These are phyloP conservation scores for Aureobasidium zeae DNA, from an alignment of 2,329 filamentous ascomycete species.

Conservation along the genomic window DNA sequence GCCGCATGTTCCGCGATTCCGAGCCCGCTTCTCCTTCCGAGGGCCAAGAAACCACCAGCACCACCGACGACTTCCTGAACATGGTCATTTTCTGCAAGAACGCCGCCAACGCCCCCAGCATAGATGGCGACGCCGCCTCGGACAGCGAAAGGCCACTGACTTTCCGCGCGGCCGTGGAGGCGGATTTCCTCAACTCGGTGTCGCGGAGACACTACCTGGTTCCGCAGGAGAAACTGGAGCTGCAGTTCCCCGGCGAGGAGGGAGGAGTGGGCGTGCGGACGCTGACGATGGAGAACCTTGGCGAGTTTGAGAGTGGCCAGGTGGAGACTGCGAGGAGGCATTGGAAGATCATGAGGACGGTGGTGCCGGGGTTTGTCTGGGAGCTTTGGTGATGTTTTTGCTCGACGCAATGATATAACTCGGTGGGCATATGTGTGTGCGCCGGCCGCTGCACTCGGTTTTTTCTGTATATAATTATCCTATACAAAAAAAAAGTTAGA, in stretches of 20 bases:
- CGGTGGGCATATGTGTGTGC: too few species aligned
- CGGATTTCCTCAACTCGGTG: constrained; percentile 64
- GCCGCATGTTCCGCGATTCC: constrained; percentile 80
- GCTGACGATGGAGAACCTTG: constrained; percentile 55
- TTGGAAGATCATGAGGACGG: constrained; percentile 84
- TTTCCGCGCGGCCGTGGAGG: constrained; percentile 56
- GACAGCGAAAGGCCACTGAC: too few species aligned
- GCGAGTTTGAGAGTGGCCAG: constrained; percentile 61
- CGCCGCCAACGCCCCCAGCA: too few species aligned
- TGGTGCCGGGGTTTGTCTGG: constrained; percentile 72
- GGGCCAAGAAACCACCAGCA: constrained; percentile 23
- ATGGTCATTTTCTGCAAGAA: constrained; percentile 80
- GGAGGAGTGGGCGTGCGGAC: constrained; percentile 38
- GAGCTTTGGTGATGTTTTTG: constrained; percentile 71
- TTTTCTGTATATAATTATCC: too few species aligned
- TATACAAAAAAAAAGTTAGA: too few species aligned
- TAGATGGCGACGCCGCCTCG: too few species aligned
- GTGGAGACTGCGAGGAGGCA: constrained; percentile 69
- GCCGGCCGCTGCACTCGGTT: too few species aligned
- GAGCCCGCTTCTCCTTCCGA: constrained; percentile 33
- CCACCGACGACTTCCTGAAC: constrained; percentile 96
- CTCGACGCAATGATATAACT: too few species aligned
- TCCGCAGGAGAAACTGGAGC: constrained; percentile 61
- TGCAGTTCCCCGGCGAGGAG: constrained; percentile 29
- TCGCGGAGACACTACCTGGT: constrained; percentile 61